Percentiles rank a stretch among this genome's conserved stretches.
Evolutionary conservation across 768 basidiomycete species (phyloP).

Genomic region (Mycena amicta): DNA sequence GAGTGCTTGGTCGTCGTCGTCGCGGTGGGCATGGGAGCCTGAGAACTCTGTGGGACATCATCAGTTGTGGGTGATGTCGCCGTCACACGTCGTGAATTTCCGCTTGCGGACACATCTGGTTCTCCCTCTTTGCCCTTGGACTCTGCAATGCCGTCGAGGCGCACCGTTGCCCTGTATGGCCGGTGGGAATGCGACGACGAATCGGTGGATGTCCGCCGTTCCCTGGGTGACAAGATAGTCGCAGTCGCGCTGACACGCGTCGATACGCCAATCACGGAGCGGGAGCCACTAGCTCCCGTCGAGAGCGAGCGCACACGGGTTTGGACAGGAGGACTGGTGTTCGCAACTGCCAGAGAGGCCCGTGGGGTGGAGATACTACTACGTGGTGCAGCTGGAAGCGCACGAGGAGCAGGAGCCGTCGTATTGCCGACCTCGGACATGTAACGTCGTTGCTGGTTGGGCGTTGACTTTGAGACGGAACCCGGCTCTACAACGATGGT

Average conservation of each 20-base stretch:
- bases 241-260: slow-evolving; percentile 10
- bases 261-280: slow-evolving; percentile 6
- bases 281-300: not conserved
- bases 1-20: slow-evolving; percentile 5
- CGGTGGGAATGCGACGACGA: slow-evolving; percentile 12
- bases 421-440: slow-evolving; percentile 24
- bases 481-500: slow-evolving; percentile 10
- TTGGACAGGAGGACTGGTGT: not conserved
- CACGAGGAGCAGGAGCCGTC: not conserved
- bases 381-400: not conserved
- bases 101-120: slow-evolving; percentile 1
- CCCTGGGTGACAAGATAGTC: slow-evolving; percentile 11
- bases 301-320: slow-evolving; percentile 11
- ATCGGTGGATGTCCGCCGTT: slow-evolving; percentile 15
- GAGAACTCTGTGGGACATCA: not conserved
- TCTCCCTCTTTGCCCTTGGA: slow-evolving; percentile 3
- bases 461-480: not conserved
- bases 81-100: not conserved
- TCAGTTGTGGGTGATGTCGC: slow-evolving; percentile 5
- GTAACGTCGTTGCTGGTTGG: slow-evolving; percentile 7
- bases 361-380: slow-evolving; percentile 1
- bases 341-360: slow-evolving; percentile 2
- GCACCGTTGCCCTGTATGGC: slow-evolving; percentile 7
- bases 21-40: slow-evolving; percentile 2
- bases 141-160: slow-evolving; percentile 18